Conservation (phyloP, 148 eudicot species). For the Oxyria digyna region DNA sequence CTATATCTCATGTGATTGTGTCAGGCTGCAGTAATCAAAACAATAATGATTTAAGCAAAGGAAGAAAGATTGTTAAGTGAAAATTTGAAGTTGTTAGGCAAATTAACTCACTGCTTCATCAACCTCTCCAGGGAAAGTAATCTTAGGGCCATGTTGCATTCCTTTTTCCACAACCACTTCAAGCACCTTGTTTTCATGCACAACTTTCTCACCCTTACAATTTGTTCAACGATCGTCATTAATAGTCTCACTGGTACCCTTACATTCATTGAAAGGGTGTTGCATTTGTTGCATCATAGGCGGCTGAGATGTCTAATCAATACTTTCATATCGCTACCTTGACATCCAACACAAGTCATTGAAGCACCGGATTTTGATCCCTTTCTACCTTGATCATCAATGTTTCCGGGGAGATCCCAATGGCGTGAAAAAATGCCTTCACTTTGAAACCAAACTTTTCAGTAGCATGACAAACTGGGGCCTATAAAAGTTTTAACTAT, state of each 20-base stretch:
- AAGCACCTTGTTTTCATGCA: slow-evolving; percentile 52
- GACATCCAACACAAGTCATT: slow-evolving; percentile 51
- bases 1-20: slow-evolving; percentile 10
- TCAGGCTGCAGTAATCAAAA: slow-evolving; percentile 10
- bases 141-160: slow-evolving; percentile 59
- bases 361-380: slow-evolving; percentile 83
- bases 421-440: too few relatives aligned
- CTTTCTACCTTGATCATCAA: too few relatives aligned
- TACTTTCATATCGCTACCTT: slow-evolving; percentile 59
- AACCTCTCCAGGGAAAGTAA: slow-evolving; percentile 65
- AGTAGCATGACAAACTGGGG: neutral
- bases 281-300: too few relatives aligned
- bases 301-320: slow-evolving; percentile 58
- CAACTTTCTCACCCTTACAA: slow-evolving; percentile 71
- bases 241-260: slow-evolving; percentile 62
- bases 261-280: slow-evolving; percentile 66
- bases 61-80: neutral
- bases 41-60: neutral
- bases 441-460: too few relatives aligned
- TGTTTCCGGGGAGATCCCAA: too few relatives aligned
- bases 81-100: neutral
- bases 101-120: slow-evolving; percentile 52
- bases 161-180: slow-evolving; percentile 71
- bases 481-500: neutral
- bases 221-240: slow-evolving; percentile 53